Conservation (phyloP, 805 yeast species). For the Candida mattraensis region DNA sequence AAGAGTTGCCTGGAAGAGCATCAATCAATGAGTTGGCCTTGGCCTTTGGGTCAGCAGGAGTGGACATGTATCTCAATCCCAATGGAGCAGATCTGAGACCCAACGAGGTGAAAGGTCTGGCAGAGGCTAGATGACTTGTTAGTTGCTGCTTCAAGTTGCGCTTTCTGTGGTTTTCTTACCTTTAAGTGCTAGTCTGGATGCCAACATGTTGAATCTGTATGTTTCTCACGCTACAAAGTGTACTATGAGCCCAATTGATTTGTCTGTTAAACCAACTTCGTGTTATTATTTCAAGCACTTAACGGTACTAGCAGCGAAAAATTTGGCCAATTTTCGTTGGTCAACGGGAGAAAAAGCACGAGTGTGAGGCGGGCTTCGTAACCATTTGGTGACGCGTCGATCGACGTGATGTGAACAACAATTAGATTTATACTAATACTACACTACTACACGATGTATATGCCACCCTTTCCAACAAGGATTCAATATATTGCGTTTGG, state of each 20-base stretch:
- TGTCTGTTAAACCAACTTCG: not conserved
- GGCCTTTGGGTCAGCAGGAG: constrained; percentile 79
- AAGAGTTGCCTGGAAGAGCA: constrained; percentile 89
- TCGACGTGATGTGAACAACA: constrained; percentile 2
- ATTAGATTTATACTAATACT: not conserved
- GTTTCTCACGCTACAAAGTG: constrained; percentile 1
- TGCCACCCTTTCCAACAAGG: not conserved
- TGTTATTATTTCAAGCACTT: not conserved
- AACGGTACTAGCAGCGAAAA: too few species aligned
- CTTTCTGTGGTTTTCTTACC: constrained; percentile 22
- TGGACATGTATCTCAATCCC: constrained; percentile 64
- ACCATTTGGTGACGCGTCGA: too few species aligned
- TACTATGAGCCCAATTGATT: too few species aligned
- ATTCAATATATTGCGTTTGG: too few species aligned
- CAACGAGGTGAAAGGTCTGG: constrained; percentile 35
- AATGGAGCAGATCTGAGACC: constrained; percentile 36
- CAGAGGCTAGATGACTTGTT: constrained; percentile 25
- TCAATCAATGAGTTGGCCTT: constrained; percentile 89
- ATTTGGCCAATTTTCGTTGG: constrained; percentile 24
- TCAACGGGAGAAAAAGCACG: too few species aligned
- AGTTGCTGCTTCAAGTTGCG: not conserved
- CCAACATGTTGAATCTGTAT: constrained; percentile 26
- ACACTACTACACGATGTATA: not conserved
- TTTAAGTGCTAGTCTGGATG: constrained; percentile 31
- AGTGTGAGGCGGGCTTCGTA: too few species aligned